phyloP scores from a whole-genome alignment of 495 filamentous ascomycete genomes.

The Collariella sp. region DNA sequence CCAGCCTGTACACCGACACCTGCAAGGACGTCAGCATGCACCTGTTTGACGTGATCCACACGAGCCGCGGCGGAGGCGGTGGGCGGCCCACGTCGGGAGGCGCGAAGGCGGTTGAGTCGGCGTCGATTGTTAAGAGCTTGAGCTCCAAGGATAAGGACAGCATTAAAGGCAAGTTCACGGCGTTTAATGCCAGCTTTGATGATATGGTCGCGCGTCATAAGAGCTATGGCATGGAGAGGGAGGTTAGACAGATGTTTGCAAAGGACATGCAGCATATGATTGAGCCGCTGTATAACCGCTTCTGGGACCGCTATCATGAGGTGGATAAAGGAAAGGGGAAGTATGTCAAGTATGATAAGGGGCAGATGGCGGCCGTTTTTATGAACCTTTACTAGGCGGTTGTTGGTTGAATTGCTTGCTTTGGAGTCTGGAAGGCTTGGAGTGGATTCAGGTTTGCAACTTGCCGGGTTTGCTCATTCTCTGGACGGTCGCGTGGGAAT shows the following conservation, averaged over 20 bases:
- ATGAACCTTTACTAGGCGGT: constrained; percentile 34
- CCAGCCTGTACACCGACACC: constrained; percentile 70
- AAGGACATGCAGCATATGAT: constrained; percentile 82
- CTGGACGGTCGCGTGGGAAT: no score
- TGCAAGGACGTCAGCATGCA: constrained; percentile 81
- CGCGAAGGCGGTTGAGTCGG: constrained; percentile 58
- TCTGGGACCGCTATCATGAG: constrained; percentile 97
- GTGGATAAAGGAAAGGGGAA: constrained; percentile 94
- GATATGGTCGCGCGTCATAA: constrained; percentile 77
- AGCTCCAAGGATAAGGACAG: constrained; percentile 85
- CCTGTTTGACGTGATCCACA: constrained; percentile 88
- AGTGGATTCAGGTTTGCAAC: no score
- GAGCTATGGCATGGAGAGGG: constrained; percentile 70
- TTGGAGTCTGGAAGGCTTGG: no score
- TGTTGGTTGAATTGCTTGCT: no score
- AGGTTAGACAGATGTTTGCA: constrained; percentile 68
- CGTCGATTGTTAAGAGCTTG: constrained; percentile 71
- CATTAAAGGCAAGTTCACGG: constrained; percentile 87
- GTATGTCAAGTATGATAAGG: constrained; percentile 95
- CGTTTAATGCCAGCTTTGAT: constrained; percentile 87
- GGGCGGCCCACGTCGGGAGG: constrained; percentile 57
- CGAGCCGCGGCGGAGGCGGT: constrained; percentile 46
- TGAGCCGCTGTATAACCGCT: constrained; percentile 87
- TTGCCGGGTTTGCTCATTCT: no score
- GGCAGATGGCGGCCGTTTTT: constrained; percentile 48